Base-by-base conservation (phyloP, 768 basidiomycete species). In the Mycena galopus region DNA sequence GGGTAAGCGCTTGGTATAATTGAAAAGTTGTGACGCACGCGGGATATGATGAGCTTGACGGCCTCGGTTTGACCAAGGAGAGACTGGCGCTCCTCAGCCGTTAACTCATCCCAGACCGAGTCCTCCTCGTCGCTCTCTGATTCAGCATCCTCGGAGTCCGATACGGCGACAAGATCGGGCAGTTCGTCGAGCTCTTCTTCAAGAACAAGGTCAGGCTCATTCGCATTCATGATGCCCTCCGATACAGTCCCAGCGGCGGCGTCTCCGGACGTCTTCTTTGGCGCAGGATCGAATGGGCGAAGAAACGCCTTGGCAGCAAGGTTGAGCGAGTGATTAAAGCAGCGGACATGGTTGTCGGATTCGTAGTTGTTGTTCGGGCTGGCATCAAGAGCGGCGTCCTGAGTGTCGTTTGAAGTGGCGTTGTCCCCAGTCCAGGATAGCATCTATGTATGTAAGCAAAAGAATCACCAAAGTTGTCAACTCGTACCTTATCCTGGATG, bases 371-470 rank as follows among this genome's bases (percentile, higher is more conserved):
- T 74, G n/a, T 78, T 17, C 4, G 69, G 53, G 5, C 57, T 42
- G 8, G 11, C n/a, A 14, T 1, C 51, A 3, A 81, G 77, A 11
- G 62, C 55, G 2, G 47, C 56, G 4, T 73, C 73, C 72, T 81
- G 78, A 2, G 67, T 74, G 62, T 80, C 77, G 55, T 81, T 81
- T 4, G 76, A 75, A 0, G 75, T 55, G 4, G 80, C 78, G 66
- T 81, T 82, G 67, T 82, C 79, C n/a, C 71, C 74, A 8, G 74
- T 75, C 29, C 78, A 66, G 14, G 65, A 63, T 2, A 65, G 37
- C 0, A 56, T 55, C 64, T 65, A n/a, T n/a, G n/a, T n/a, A n/a
- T n/a, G n/a, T n/a, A n/a, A n/a, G n/a, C n/a, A n/a, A n/a, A n/a
- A n/a, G n/a, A n/a, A n/a, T n/a, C n/a, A n/a, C n/a, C n/a, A n/a